Evolutionary conservation across 345 rosid genomes (phyloP), one percentile per base, ranked within the genome.

Genomic region (Noccaea caerulescens): DNA sequence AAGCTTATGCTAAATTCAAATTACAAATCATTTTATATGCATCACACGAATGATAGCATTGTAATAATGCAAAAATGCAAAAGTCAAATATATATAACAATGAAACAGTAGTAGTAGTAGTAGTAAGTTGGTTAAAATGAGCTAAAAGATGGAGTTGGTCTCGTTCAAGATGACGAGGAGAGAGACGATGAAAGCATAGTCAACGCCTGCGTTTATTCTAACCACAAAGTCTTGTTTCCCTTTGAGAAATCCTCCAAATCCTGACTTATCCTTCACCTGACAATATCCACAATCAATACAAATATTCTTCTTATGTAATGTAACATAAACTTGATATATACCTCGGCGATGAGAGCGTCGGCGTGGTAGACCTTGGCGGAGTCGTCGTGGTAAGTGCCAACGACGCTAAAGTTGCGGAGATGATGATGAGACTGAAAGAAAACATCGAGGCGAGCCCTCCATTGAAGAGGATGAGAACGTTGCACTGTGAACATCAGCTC

Each of bases 401-500:
- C 46, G 3, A 71, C 69, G 27, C 61, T 61, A 54, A 62, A 71
- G 46, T 71, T 71, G 4, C 13, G 10, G 49, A 71, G 36, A 32
- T 42, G 68, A 41, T 42, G 68, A 53, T 62, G 46, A 52, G 61
- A 60, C 2, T 61, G 68, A 51, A 61, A 41, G 37, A 41, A 11
- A 61, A 71, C 68, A 23, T 71, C 68, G 30, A 71, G 75, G 16
- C 62, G 75, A n/a, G 75, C 62, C 11, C 75, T 71, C 62, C 62
- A 61, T 18, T 71, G 75, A 52, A 71, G 45, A 60, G 75, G 27
- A 61, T 32, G 25, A 41, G 75, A 50, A 51, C 61, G 68, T 42
- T 71, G 59, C 61, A 60, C 75, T 18, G 61, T 71, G 46, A 61
- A 61, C 75, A 71, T 61, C n/a, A 61, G 68, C 61, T 71, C 75